Base-by-base conservation (phyloP, 2,329 filamentous ascomycete species). In the Fusarium sacchari region DNA sequence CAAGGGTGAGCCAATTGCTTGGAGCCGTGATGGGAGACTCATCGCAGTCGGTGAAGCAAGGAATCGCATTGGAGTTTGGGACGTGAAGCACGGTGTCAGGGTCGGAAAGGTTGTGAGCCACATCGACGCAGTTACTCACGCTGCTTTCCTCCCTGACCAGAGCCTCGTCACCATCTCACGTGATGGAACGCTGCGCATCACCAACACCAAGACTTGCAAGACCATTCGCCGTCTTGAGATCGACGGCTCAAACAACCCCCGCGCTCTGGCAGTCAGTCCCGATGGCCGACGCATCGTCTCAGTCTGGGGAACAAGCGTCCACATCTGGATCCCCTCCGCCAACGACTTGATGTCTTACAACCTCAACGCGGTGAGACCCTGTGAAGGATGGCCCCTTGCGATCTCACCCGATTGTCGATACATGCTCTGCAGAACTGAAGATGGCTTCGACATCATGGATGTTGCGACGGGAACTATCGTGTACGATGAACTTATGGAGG, bases 381-480 rank as follows among this genome's bases (percentile, higher is more conserved):
- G 44, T 20, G 84, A 85, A 66, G 83, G 83, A 32, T 85, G 83
- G 82, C 83, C 84, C 26, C 72, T 85, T 58, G 79, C 77, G 42
- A 78, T 84, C 37, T 85, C 83, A 8, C 76, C 81, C 4, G 82
- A 85, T 67, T 80, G 80, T 30, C 70, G 79, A 47, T 83, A 80
- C 68, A 76, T 85, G 75, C 78, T 76, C 24, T 83, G 81, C 69
- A 78, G 83, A 65, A 85, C 81, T 1, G 84, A 85, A 59, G 79
- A 81, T 7, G 84, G 83, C 12, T 81, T 85, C 59, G 84, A 85
- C 28, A 72, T 85, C 24, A 82, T 83, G 75, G 82, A 85, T 18
- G 72, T 83, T 32, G 69, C 67, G 15, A 80, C 82, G 3, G 83
- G 83, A 0, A 64, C 61, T 6, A 71, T 84, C 2, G 65, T 82